Base-by-base conservation (phyloP, 2,329 filamentous ascomycete genomes). In the Penicillium polonicum region DNA sequence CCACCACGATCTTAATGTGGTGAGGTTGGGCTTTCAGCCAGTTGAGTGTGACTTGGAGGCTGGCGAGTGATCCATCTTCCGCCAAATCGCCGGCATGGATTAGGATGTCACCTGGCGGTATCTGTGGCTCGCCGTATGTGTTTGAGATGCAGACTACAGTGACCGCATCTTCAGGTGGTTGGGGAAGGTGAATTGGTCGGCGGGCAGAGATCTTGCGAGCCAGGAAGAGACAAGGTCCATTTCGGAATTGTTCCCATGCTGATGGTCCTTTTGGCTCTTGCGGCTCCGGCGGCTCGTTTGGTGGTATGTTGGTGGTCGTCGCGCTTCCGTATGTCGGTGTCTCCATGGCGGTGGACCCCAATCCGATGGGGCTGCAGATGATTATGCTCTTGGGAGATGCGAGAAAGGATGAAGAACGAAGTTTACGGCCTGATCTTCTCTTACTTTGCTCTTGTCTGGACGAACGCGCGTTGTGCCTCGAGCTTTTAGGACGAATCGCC, bases 21-120 rank as follows among this genome's bases (percentile, higher is more conserved):
- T 54, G 51, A n/a, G 42, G 51, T 23, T 54, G 51, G 0, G 15
- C 13, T 8, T 44, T 36, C 2, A 53, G 42, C 51, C 51, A 53
- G 9, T 53, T 13, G 1, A 53, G 25, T 5, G 51, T 48, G n/a
- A 5, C 17, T 27, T 53, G 42, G 6, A 53, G 35, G 5, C 39
- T 23, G 17, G 25, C 25, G 25, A 48, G 43, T 4, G 42, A 53
- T 23, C 51, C 51, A 1, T 38, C 19, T 25, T 25, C n/a, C 9
- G 33, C 31, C 29, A 53, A 5, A 23, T 39, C 51, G 12, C 51
- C 42, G 8, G 51, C 51, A 3, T 53, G 42, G 33, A 53, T 48
- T n/a, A 53, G 42, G 9, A 53, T 21, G 12, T 53, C 31, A 5
- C 51, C 51, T 13, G 19, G 10, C 4, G 51, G 51, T 38, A 53